Percentiles rank a stretch among this genome's conserved stretches.
Evolutionary conservation across 306 rosid genomes (phyloP).

Genomic region (Spatholobus suberectus): DNA sequence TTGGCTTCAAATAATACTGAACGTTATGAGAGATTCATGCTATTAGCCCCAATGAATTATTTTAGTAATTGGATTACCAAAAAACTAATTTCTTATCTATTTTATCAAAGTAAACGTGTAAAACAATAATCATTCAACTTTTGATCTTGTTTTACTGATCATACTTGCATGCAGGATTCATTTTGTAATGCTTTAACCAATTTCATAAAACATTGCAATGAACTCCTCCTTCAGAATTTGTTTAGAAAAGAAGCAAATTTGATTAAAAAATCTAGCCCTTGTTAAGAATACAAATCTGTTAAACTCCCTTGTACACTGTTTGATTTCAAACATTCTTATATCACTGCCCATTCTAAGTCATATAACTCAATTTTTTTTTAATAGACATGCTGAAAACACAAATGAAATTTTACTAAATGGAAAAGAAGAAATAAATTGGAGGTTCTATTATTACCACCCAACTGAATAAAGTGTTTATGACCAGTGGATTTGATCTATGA

Average conservation of each 20-base stretch:
- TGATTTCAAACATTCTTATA: neutral
- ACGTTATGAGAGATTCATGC: neutral
- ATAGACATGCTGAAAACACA: neutral
- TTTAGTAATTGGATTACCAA: neutral
- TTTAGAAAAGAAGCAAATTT: neutral
- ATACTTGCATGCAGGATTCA: neutral
- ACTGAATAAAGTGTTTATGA: conserved; percentile 49
- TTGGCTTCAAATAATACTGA: neutral
- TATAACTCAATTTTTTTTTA: neutral
- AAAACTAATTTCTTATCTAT: neutral
- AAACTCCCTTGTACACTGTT: neutral
- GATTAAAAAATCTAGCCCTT: neutral
- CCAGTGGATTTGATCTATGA: conserved; percentile 56
- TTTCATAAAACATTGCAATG: neutral
- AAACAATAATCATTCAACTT: neutral
- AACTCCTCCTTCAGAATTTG: neutral
- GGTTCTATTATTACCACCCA: conserved; percentile 68
- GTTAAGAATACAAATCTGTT: neutral
- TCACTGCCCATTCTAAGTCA: neutral
- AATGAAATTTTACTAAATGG: neutral
- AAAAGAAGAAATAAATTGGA: conserved; percentile 9
- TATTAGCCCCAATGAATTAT: neutral
- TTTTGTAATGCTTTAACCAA: neutral
- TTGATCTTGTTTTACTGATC: neutral
- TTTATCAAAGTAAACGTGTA: neutral